These are phyloP conservation scores for Mycogone perniciosa DNA, from an alignment of 2,329 filamentous ascomycete genomes.

Conservation along the genomic window DNA sequence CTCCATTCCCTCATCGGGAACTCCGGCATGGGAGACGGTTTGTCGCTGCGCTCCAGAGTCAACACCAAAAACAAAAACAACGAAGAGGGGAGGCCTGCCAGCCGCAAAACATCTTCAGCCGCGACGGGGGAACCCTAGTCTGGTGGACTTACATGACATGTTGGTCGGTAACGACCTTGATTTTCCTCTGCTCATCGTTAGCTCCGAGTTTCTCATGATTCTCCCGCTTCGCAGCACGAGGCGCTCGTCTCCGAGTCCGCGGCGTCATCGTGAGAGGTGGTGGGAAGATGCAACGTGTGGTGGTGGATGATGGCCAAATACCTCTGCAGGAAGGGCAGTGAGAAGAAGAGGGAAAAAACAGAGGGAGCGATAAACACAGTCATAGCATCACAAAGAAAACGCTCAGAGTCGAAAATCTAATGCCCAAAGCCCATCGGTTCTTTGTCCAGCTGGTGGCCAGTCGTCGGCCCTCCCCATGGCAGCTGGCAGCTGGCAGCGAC, in stretches of 20 bases:
- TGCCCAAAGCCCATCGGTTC: not conserved
- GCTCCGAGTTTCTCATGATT: conserved; percentile 14
- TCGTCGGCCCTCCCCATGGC: not conserved
- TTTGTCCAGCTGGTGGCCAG: conserved; percentile 8
- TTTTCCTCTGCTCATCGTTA: conserved; percentile 61
- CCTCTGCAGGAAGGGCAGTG: not conserved
- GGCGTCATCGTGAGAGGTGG: conserved; percentile 3
- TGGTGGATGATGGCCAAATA: not conserved
- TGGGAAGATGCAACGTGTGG: not conserved
- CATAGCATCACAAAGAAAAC: not conserved
- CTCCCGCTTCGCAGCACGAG: conserved; percentile 11
- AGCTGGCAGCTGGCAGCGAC: conserved; percentile 2
- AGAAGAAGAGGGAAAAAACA: conserved; percentile 10
- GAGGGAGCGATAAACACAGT: not conserved
- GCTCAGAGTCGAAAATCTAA: not conserved
- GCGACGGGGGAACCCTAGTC: conserved; percentile 6
- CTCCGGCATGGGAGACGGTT: conserved; percentile 73
- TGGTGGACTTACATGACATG: conserved; percentile 63
- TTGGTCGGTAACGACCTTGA: conserved; percentile 93
- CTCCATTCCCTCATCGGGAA: conserved; percentile 93
- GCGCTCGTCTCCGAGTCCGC: conserved; percentile 11
- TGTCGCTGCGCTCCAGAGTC: conserved; percentile 49
- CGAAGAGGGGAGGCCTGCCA: too few relatives aligned
- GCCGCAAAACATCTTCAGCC: conserved; percentile 12
- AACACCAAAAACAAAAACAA: not conserved